Evolutionary conservation across 176 grass and related monocot species (phyloP).

Genomic region (Microstegium vimineum): DNA sequence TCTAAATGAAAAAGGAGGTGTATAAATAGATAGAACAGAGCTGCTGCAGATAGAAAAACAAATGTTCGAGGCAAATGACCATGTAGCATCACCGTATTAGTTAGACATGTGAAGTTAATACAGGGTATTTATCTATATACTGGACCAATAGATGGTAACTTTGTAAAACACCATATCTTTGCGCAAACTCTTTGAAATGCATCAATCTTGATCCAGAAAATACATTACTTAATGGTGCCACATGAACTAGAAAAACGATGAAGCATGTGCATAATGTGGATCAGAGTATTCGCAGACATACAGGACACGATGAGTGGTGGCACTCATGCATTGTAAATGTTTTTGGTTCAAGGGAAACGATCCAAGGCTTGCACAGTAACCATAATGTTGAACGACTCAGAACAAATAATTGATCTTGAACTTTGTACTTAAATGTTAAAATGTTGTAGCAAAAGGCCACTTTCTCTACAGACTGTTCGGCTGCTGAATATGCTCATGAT

Average conservation of each 20-base stretch:
- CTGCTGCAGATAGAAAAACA: not conserved
- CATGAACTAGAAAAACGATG: not conserved
- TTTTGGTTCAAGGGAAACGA: not conserved
- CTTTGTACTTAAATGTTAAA: not conserved
- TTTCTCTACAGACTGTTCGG: not conserved
- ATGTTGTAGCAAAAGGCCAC: not conserved
- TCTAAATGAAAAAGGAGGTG: constrained; percentile 36
- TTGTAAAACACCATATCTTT: not conserved
- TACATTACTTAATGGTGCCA: not conserved
- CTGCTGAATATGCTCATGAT: not conserved
- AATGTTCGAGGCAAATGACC: not conserved
- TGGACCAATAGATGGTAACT: not conserved
- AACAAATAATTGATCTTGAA: not conserved
- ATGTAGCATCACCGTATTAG: not conserved
- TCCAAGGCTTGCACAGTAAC: not conserved
- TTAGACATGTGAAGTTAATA: not conserved
- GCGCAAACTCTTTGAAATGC: not conserved
- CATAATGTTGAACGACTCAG: not conserved
- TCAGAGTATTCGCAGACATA: not conserved
- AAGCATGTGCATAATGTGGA: not conserved
- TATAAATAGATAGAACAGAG: constrained; percentile 13
- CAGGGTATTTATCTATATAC: not conserved
- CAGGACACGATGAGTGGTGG: not conserved
- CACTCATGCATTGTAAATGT: not conserved
- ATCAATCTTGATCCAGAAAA: not conserved